These are phyloP conservation scores for Ogataea trehalophila DNA, from an alignment of 805 yeast genomes.

Conservation along the genomic window DNA sequence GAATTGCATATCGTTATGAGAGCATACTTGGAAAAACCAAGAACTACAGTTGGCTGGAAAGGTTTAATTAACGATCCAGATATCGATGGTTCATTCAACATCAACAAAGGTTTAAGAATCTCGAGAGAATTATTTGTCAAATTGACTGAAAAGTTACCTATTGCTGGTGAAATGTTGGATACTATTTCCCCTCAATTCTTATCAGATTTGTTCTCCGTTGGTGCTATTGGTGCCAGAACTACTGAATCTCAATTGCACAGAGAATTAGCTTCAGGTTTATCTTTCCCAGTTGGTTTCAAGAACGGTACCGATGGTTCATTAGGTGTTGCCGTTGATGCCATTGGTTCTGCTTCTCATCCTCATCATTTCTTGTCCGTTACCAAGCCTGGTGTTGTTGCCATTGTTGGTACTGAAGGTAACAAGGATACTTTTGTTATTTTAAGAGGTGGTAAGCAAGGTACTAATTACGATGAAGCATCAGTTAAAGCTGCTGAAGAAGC, in stretches of 20 bases:
- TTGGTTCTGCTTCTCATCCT: slow-evolving; percentile 82
- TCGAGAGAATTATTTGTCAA: slow-evolving; percentile 83
- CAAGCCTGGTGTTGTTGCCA: slow-evolving; percentile 94
- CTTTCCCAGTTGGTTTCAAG: slow-evolving; percentile 99
- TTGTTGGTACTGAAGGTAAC: slow-evolving; percentile 93
- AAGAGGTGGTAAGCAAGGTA: slow-evolving; percentile 93
- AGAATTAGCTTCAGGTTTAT: slow-evolving; percentile 93
- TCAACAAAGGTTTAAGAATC: slow-evolving; percentile 89
- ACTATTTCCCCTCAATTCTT: slow-evolving; percentile 96
- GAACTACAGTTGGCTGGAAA: slow-evolving; percentile 99
- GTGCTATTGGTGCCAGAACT: slow-evolving; percentile 99
- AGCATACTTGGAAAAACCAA: slow-evolving; percentile 95
- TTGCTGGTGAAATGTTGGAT: slow-evolving; percentile 97
- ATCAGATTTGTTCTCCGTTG: slow-evolving; percentile 84
- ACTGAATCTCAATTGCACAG: slow-evolving; percentile 98
- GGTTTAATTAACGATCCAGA: slow-evolving; percentile 97
- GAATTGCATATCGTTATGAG: slow-evolving; percentile 91
- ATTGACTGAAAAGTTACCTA: slow-evolving; percentile 80
- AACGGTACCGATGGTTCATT: slow-evolving; percentile 97
- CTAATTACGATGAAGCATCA: slow-evolving; percentile 83
- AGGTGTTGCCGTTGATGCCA: slow-evolving; percentile 91
- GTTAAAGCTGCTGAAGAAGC: slow-evolving; percentile 66
- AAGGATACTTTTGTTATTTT: slow-evolving; percentile 89
- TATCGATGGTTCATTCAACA: slow-evolving; percentile 85
- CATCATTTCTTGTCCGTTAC: slow-evolving; percentile 98